Conservation (phyloP, 148 eudicot species). For the Camellia japonica region DNA sequence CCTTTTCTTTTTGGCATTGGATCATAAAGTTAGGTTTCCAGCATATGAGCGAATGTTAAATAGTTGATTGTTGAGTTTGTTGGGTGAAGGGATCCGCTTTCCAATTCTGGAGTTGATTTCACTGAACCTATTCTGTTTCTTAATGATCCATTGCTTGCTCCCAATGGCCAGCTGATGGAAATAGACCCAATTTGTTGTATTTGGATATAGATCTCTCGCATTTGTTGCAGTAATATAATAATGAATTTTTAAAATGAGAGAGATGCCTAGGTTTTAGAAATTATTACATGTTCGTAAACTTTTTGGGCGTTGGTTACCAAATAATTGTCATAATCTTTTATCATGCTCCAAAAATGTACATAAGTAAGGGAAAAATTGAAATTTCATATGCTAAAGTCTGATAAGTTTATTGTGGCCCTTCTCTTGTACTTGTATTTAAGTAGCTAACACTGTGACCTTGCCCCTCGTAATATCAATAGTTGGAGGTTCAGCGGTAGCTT, state of each 20-base stretch:
- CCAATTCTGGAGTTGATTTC: background rate
- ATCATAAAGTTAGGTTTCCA: background rate
- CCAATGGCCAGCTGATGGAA: no score
- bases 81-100: slow-evolving; percentile 3
- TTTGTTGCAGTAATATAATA: background rate
- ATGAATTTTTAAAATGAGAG: background rate
- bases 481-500: background rate
- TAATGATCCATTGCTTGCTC: no score
- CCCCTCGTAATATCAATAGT: background rate
- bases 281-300: background rate
- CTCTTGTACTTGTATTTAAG: background rate
- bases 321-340: background rate
- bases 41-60: background rate
- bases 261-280: background rate
- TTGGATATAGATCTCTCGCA: background rate
- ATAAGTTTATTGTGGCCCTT: background rate
- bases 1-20: background rate
- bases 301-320: background rate
- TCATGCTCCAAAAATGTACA: background rate
- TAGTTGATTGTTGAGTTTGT: background rate
- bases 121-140: background rate
- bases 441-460: background rate
- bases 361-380: background rate
- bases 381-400: background rate
- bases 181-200: background rate